Percentiles rank a stretch among this genome's conserved stretches.
Conservation (phyloP, 2,329 filamentous ascomycete genomes). For the Tolypocladium ovalisporum region DNA sequence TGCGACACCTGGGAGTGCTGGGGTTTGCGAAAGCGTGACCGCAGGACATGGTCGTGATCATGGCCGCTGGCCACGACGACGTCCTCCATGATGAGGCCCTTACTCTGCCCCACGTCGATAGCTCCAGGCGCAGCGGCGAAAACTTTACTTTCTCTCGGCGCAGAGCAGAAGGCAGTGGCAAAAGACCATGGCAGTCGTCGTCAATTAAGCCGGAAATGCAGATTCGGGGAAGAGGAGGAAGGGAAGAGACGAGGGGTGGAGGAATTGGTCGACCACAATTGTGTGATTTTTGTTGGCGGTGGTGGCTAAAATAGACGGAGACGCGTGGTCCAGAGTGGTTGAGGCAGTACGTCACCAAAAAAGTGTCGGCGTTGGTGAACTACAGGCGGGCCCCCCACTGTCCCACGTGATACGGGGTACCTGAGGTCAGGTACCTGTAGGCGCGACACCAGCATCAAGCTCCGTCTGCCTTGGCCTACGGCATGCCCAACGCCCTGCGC, state of each 20-base stretch:
- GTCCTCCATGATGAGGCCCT: slow-evolving; percentile 8
- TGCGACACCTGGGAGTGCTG: slow-evolving; percentile 35
- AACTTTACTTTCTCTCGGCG: neutral
- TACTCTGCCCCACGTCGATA: neutral
- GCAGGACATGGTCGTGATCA: slow-evolving; percentile 30
- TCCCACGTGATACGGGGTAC: neutral
- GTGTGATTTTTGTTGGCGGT: neutral
- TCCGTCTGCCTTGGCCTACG: neutral
- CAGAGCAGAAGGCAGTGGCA: neutral
- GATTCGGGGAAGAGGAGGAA: neutral
- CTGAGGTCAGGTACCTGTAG: too few species aligned
- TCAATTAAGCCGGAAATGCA: neutral
- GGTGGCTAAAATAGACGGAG: neutral
- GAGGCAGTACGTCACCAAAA: neutral
- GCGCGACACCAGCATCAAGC: neutral
- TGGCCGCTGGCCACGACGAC: slow-evolving; percentile 13
- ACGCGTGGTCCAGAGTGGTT: neutral
- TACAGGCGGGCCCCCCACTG: neutral
- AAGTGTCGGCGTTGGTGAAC: neutral
- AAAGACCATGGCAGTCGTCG: neutral
- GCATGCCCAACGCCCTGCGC: neutral
- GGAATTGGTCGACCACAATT: neutral
- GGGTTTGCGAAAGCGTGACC: slow-evolving; percentile 39
- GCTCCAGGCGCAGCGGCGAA: neutral
- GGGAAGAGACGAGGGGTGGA: neutral